Conservation (phyloP, 495 filamentous ascomycete genomes). For the Aspergillus hancockii region DNA sequence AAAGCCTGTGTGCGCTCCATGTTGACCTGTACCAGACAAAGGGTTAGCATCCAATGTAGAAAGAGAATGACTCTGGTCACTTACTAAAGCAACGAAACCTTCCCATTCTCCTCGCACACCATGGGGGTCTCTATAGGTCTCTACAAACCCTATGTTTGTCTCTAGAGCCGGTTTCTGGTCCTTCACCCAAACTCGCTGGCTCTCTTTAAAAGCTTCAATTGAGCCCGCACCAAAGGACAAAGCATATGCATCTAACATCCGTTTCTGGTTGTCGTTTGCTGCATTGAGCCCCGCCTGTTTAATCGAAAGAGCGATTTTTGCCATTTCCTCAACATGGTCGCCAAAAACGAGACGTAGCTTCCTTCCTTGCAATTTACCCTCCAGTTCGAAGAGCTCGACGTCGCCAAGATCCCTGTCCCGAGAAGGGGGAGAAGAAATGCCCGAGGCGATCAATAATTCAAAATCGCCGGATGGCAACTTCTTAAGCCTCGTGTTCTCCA, state of each 20-base stretch:
- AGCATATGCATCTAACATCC: slow-evolving; percentile 81
- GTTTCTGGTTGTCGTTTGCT: slow-evolving; percentile 80
- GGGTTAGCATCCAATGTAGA: slow-evolving; percentile 27
- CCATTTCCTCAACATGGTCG: slow-evolving; percentile 80
- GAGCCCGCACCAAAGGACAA: slow-evolving; percentile 85
- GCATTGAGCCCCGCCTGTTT: slow-evolving; percentile 74
- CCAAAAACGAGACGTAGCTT: slow-evolving; percentile 77
- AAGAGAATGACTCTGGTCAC: slow-evolving; percentile 16
- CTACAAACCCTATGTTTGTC: slow-evolving; percentile 91
- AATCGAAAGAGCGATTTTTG: slow-evolving; percentile 68
- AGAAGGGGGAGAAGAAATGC: slow-evolving; percentile 52
- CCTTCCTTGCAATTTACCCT: slow-evolving; percentile 65
- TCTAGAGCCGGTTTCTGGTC: slow-evolving; percentile 90
- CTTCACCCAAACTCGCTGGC: slow-evolving; percentile 87
- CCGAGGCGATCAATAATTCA: slow-evolving; percentile 84
- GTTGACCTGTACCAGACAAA: slow-evolving; percentile 55
- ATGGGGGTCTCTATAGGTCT: slow-evolving; percentile 93
- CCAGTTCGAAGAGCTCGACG: slow-evolving; percentile 64
- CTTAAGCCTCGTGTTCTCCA: slow-evolving; percentile 85
- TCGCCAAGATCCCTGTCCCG: slow-evolving; percentile 71
- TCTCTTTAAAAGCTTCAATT: slow-evolving; percentile 84
- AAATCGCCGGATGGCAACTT: slow-evolving; percentile 73
- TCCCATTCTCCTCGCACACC: slow-evolving; percentile 97
- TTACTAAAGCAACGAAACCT: slow-evolving; percentile 78
- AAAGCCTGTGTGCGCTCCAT: slow-evolving; percentile 91